Conservation (phyloP, 164 flowering plant genomes). For the Dillenia suffruticosa region DNA sequence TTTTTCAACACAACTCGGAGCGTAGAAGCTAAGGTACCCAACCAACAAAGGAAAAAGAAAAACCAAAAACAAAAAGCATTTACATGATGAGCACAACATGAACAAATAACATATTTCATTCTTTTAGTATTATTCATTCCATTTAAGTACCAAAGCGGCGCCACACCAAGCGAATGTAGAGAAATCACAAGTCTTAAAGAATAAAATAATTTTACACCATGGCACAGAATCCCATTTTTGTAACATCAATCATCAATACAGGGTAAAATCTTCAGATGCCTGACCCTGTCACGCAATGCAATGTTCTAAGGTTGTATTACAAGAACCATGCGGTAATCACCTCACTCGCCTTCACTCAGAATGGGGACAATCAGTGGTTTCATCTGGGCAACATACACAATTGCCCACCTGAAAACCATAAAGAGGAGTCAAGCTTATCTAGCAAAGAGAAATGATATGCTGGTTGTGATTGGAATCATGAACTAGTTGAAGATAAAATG, state of each 20-base stretch:
- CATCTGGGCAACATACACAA: constrained; percentile 53
- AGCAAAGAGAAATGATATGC: background rate
- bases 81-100: no score
- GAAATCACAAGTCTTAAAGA: no score
- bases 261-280: constrained; percentile 2
- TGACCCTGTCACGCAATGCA: background rate
- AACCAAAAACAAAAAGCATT: no score
- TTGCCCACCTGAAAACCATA: constrained; percentile 48
- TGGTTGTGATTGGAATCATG: background rate
- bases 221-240: no score
- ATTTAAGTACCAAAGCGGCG: no score
- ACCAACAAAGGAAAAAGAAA: no score
- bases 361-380: constrained; percentile 55
- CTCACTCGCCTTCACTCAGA: constrained; percentile 46
- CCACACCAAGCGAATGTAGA: no score
- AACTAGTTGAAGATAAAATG: background rate
- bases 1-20: no score
- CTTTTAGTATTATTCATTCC: no score
- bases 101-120: no score
- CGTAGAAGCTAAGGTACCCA: no score
- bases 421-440: background rate
- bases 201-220: no score
- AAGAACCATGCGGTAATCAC: background rate
- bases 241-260: background rate
- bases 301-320: constrained; percentile 3